Evolutionary conservation across 1,284 basidiomycete species (phyloP), one percentile per base, ranked within the genome.

Genomic region (Cryptococcus jaspeensis): DNA sequence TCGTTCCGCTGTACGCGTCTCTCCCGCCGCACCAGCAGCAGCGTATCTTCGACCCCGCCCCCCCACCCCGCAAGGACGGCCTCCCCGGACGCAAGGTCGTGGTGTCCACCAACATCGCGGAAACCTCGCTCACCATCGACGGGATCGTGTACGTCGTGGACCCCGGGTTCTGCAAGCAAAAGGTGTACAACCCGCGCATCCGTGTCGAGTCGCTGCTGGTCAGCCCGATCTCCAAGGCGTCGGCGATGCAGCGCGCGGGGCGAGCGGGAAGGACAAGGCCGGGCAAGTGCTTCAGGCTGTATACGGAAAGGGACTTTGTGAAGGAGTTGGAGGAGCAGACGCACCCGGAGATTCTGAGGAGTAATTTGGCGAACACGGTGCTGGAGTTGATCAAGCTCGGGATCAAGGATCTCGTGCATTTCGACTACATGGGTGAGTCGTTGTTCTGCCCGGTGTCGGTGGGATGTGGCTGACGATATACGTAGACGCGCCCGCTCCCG

Each of bases 121-220:
- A 99, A 79, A 99, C 96, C 0, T 96, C 92, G 11, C 80, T 99
- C 38, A 99, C 95, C 1, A 98, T 99, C 60, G 95, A 98, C 67
- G 96, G 95, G 23, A 98, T 99, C 70, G 93, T 99, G 13, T 99
- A 98, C 72, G 95, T 99, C 56, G 92, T 99, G 44, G 95, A 99
- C 74, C 93, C 96, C 0, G 95, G 95, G 0, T 95, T 96, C 81
- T 92, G 90, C 67, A 95, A 97, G 79, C 91, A 97, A 79, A 98
- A 94, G 74, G 90, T 97, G 52, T 97, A 97, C 81, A 96, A 96
- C 74, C 93, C 93, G 0, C 85, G 94, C 35, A 96, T 98, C 66
- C 86, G 96, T 62, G 93, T 99, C 43, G 95, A 99, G 79, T 92
- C 88, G 55, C 80, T 99, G 54, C 81, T 98, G 8, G 94, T 98